A percentile compares a stretch with the other conserved stretches of the same genome.
Evolutionary conservation across 2,329 filamentous ascomycete species (phyloP).

Genomic region (Exophiala aquamarina): DNA sequence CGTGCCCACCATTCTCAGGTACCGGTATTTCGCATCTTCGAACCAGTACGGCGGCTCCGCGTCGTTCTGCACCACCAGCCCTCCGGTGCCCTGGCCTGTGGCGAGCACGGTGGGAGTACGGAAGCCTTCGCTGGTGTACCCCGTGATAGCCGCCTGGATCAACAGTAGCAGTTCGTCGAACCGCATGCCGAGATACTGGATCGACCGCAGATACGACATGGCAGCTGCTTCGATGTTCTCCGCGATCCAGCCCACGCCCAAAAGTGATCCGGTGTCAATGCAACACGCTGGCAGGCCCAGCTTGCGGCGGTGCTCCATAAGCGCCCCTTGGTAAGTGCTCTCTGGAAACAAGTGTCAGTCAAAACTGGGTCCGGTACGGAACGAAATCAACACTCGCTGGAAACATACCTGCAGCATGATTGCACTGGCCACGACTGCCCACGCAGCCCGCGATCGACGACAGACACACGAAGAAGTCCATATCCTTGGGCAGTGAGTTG

Average conservation of each 20-base stretch:
- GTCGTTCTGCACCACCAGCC: background rate
- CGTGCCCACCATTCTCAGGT: constrained; percentile 33
- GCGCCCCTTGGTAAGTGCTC: too few relatives aligned
- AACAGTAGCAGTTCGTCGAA: constrained; percentile 9
- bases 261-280: constrained; percentile 1
- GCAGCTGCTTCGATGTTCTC: constrained; percentile 4
- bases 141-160: constrained; percentile 8
- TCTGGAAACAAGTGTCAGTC: too few relatives aligned
- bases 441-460: too few relatives aligned
- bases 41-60: constrained; percentile 1
- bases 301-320: background rate
- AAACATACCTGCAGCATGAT: too few relatives aligned
- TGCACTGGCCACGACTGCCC: too few relatives aligned
- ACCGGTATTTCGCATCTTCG: constrained; percentile 50
- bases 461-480: too few relatives aligned
- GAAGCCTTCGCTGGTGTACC: background rate
- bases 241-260: background rate
- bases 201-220: background rate
- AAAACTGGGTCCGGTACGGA: too few relatives aligned
- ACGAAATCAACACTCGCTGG: too few relatives aligned
- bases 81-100: constrained; percentile 4
- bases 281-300: background rate
- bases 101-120: constrained; percentile 3
- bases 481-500: background rate
- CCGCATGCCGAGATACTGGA: constrained; percentile 1